These are phyloP conservation scores for Larix kaempferi DNA, from an alignment of 75 land plant species.

Conservation along the genomic window DNA sequence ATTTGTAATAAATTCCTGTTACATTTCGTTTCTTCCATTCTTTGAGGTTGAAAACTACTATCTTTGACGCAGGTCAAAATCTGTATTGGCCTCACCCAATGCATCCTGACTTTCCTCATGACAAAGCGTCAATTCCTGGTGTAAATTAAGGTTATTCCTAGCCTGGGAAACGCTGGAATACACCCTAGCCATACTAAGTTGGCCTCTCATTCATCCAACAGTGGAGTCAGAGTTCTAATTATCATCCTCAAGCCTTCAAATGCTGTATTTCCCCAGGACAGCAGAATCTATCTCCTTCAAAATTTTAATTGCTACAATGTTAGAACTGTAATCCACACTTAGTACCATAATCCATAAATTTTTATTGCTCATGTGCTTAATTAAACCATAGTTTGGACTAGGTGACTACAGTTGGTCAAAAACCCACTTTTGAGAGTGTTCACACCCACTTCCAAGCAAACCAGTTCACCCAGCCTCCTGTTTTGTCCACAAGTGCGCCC, in stretches of 20 bases:
- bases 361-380: no score
- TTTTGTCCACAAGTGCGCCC: no score
- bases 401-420: no score
- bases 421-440: no score
- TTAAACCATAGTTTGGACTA: no score
- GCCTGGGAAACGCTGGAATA: slow-evolving; percentile 76
- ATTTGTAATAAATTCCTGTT: slow-evolving; percentile 92
- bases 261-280: slow-evolving; percentile 78
- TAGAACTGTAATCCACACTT: no score
- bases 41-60: slow-evolving; percentile 59
- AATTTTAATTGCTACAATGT: slow-evolving; percentile 79
- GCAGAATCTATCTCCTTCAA: slow-evolving; percentile 79
- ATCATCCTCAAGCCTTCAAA: slow-evolving; percentile 88
- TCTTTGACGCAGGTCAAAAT: slow-evolving; percentile 66
- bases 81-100: slow-evolving; percentile 60
- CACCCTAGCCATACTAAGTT: slow-evolving; percentile 91
- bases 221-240: slow-evolving; percentile 80
- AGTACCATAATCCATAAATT: no score
- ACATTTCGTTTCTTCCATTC: slow-evolving; percentile 82
- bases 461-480: no score
- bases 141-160: slow-evolving; percentile 45
- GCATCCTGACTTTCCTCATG: slow-evolving; percentile 57
- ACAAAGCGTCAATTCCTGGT: slow-evolving; percentile 36
- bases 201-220: slow-evolving; percentile 83
- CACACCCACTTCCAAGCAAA: no score